Conservation (phyloP, 148 eudicot genomes). For the Silene uniflora region DNA sequence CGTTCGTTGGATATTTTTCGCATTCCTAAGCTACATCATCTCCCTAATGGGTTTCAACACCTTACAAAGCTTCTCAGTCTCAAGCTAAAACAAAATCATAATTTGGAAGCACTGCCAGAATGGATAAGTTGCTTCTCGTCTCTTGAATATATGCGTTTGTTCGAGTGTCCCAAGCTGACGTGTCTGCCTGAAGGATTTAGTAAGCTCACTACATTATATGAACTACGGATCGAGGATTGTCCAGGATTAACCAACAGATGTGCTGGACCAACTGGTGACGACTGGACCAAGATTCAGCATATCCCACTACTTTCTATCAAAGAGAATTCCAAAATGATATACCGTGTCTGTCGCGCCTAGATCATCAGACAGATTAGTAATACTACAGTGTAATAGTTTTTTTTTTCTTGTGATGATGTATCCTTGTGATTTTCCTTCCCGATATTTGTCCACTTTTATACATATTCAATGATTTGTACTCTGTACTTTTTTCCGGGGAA, state of each 20-base stretch:
- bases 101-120: slow-evolving; percentile 11
- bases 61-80: slow-evolving; percentile 13
- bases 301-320: not conserved
- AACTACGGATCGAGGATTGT: not conserved
- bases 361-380: too few relatives aligned
- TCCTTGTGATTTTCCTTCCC: too few relatives aligned
- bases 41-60: slow-evolving; percentile 21
- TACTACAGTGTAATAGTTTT: too few relatives aligned
- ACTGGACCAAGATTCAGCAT: slow-evolving; percentile 23
- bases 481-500: too few relatives aligned
- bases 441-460: too few relatives aligned
- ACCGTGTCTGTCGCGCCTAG: too few relatives aligned
- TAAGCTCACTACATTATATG: slow-evolving; percentile 11
- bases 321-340: too few relatives aligned
- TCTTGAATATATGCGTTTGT: slow-evolving; percentile 5
- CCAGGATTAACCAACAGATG: slow-evolving; percentile 5
- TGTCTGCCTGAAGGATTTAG: slow-evolving; percentile 26
- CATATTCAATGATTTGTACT: too few relatives aligned
- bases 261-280: slow-evolving; percentile 5
- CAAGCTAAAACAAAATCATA: not conserved
- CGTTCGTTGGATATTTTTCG: not conserved
- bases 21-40: slow-evolving; percentile 9
- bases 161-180: slow-evolving; percentile 10
- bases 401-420: too few relatives aligned
- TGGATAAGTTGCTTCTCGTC: slow-evolving; percentile 17